These are phyloP conservation scores for Lentinula sp. DNA, from an alignment of 768 basidiomycete genomes.

Conservation along the genomic window DNA sequence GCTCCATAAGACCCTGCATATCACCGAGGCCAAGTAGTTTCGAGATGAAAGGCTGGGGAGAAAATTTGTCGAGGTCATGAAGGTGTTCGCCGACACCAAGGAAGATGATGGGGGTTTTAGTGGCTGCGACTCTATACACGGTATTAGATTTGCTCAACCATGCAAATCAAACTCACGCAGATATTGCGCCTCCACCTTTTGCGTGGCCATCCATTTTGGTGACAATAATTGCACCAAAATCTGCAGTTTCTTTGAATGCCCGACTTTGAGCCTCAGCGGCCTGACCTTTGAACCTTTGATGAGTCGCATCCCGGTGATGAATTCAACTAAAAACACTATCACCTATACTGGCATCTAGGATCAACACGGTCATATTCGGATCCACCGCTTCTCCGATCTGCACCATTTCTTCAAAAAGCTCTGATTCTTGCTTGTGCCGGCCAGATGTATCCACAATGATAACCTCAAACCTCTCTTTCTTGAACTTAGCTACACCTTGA, in stretches of 20 bases:
- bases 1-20: conserved; percentile 95
- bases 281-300: conserved; percentile 54
- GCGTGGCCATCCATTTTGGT: conserved; percentile 99
- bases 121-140: conserved; percentile 82
- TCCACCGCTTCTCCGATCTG: conserved; percentile 91
- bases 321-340: conserved; percentile 10
- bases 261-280: conserved; percentile 94
- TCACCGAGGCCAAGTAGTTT: conserved; percentile 95
- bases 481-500: conserved; percentile 94
- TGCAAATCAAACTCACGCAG: conserved; percentile 63
- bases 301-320: not conserved
- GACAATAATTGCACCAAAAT: conserved; percentile 98
- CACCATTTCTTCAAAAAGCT: conserved; percentile 97
- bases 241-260: conserved; percentile 96
- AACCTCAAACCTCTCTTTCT: conserved; percentile 96
- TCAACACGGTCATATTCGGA: conserved; percentile 93
- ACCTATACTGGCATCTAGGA: conserved; percentile 97
- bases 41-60: conserved; percentile 95
- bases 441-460: conserved; percentile 99
- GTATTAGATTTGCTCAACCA: conserved; percentile 7
- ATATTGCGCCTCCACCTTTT: conserved; percentile 98
- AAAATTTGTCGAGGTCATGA: conserved; percentile 93
- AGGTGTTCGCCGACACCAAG: conserved; percentile 97
- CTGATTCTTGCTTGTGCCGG: conserved; percentile 93
- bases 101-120: conserved; percentile 98